Conservation (phyloP, 176 grass and related monocot genomes). For the Bothriochloa decipiens region DNA sequence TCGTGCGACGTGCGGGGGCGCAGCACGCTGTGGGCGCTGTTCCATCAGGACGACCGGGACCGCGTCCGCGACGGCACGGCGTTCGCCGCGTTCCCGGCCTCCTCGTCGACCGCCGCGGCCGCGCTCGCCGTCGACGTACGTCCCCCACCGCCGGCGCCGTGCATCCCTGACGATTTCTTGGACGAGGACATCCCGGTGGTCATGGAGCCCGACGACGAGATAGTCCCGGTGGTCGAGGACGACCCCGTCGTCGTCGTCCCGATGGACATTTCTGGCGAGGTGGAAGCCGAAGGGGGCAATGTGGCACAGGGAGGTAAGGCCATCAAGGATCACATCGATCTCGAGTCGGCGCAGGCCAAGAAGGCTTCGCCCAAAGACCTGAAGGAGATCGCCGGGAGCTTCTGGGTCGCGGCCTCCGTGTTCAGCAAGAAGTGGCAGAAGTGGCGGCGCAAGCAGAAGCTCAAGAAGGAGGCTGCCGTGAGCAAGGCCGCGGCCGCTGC, state of each 20-base stretch:
- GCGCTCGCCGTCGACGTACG: conserved; percentile 48
- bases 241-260: conserved; percentile 50
- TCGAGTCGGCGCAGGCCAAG: conserved; percentile 58
- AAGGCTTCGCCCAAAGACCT: conserved; percentile 76
- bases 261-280: conserved; percentile 74
- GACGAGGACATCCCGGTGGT: conserved; percentile 58
- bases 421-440: conserved; percentile 99
- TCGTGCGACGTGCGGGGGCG: conserved; percentile 88
- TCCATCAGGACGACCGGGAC: conserved; percentile 87
- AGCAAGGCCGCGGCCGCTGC: conserved; percentile 60
- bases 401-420: conserved; percentile 94
- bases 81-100: conserved; percentile 47
- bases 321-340: conserved; percentile 90
- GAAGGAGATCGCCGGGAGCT: conserved; percentile 92
- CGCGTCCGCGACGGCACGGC: conserved; percentile 59
- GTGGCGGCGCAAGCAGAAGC: conserved; percentile 91
- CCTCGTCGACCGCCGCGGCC: conserved; percentile 47
- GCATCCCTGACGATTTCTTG: conserved; percentile 49
- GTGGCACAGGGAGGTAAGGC: conserved; percentile 28
- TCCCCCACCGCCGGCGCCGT: not conserved
- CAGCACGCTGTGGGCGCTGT: conserved; percentile 90
- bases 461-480: conserved; percentile 82
- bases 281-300: conserved; percentile 47
- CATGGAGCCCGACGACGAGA: conserved; percentile 66
- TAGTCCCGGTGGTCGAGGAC: conserved; percentile 52